A percentile compares a stretch with the other conserved stretches of the same genome.
Evolutionary conservation across 345 rosid species (phyloP).

Genomic region (Syzygium oleosum): DNA sequence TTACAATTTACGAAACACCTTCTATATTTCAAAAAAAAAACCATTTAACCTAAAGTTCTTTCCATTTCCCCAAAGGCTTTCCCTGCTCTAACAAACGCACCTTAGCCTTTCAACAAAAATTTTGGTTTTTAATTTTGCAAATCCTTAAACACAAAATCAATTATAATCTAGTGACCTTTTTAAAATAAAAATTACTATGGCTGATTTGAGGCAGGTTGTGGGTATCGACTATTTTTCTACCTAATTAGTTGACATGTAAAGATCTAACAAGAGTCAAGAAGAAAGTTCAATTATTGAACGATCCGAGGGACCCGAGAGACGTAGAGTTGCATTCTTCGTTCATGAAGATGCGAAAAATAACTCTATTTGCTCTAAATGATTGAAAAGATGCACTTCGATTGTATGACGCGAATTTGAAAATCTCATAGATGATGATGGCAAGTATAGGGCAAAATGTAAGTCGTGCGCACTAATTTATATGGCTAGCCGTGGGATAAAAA

Average conservation of each 20-base stretch:
- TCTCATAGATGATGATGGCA: too few species aligned
- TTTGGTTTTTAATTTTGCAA: not conserved
- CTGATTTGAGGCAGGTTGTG: too few species aligned
- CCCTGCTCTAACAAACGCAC: too few species aligned
- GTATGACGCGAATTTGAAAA: too few species aligned
- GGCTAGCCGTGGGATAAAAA: not conserved
- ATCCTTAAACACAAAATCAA: not conserved
- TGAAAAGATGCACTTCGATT: not conserved
- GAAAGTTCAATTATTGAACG: not conserved
- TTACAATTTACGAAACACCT: too few species aligned
- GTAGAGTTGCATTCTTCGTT: not conserved
- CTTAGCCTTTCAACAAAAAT: not conserved
- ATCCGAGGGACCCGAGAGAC: rapidly evolving
- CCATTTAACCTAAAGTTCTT: too few species aligned
- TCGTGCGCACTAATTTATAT: not conserved
- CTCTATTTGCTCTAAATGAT: not conserved
- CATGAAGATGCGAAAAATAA: not conserved
- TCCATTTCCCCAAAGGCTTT: too few species aligned
- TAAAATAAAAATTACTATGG: too few species aligned
- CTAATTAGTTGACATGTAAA: not conserved
- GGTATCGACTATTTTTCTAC: too few species aligned
- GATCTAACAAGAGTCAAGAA: not conserved
- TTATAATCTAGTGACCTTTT: not conserved
- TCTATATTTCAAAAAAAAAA: too few species aligned
- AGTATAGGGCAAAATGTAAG: not conserved